Conservation (phyloP, 2,329 filamentous ascomycete genomes). For the Aspergillus tanneri region DNA sequence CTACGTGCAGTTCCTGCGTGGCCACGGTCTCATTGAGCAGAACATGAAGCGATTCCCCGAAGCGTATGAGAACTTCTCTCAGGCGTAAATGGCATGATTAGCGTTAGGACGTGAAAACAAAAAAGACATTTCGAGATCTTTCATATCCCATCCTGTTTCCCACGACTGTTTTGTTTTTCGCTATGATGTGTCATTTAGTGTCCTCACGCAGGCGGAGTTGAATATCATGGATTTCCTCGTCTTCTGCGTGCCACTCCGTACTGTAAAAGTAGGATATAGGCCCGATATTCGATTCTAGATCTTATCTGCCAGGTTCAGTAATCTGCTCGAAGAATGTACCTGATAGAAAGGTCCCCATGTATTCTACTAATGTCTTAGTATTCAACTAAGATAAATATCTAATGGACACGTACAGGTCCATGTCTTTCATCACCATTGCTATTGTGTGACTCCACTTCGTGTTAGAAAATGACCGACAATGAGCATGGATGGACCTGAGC, state of each 20-base stretch:
- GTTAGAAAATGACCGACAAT: no score
- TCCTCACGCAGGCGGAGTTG: constrained; percentile 17
- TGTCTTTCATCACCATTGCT: no score
- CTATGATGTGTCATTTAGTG: constrained; percentile 12
- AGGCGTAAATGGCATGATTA: constrained; percentile 42
- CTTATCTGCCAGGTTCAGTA: no score
- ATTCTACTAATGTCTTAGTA: no score
- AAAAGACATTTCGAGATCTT: constrained; percentile 8
- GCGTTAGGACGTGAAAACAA: constrained; percentile 16
- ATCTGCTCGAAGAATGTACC: no score
- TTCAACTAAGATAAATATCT: no score
- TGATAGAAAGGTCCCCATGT: no score
- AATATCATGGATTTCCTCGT: constrained; percentile 12
- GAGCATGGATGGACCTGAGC: no score
- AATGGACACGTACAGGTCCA: no score
- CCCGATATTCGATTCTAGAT: no score
- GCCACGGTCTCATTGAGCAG: constrained; percentile 78
- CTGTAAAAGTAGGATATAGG: neutral
- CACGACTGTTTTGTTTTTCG: neutral
- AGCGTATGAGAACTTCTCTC: constrained; percentile 60
- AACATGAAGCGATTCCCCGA: constrained; percentile 96
- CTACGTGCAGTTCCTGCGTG: constrained; percentile 98
- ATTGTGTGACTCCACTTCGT: no score
- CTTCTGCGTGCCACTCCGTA: constrained; percentile 3
- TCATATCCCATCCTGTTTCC: neutral